phyloP scores from a whole-genome alignment of 768 basidiomycete species.

The Kwoniella dendrophila region DNA sequence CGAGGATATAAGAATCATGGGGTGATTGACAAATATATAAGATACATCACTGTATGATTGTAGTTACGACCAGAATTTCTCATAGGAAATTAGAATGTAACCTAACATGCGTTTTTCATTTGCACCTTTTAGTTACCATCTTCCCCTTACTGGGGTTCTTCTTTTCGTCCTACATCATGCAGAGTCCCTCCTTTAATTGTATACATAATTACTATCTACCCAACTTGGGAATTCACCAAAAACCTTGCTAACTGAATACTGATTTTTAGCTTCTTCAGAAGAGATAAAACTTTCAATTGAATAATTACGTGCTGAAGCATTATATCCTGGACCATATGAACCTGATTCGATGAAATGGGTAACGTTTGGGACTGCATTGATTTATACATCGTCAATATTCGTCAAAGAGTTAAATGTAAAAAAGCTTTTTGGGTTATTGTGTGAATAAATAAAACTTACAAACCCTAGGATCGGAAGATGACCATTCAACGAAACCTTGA shows the following conservation, averaged over 20 bases:
- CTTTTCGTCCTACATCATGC: no score
- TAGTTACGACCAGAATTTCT: no score
- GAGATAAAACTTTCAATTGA: not conserved
- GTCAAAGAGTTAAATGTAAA: not conserved
- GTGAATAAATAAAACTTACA: not conserved
- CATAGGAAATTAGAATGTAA: no score
- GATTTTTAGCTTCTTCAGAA: not conserved
- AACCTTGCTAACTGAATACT: not conserved
- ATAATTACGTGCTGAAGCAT: not conserved
- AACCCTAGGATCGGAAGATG: not conserved
- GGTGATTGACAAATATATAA: no score
- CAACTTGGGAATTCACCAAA: constrained; percentile 5
- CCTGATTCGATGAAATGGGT: constrained; percentile 7
- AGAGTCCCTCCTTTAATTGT: constrained; percentile 8
- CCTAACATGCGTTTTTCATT: no score
- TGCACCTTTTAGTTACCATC: no score
- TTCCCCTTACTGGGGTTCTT: no score
- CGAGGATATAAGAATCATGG: no score
- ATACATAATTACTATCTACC: constrained; percentile 5
- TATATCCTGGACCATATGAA: constrained; percentile 5
- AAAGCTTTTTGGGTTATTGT: not conserved
- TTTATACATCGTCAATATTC: no score
- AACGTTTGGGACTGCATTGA: constrained; percentile 3
- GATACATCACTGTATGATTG: no score
- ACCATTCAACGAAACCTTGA: constrained; percentile 26